Conservation (phyloP, 2,329 filamentous ascomycete species). For the Epichloe sylvatica region DNA sequence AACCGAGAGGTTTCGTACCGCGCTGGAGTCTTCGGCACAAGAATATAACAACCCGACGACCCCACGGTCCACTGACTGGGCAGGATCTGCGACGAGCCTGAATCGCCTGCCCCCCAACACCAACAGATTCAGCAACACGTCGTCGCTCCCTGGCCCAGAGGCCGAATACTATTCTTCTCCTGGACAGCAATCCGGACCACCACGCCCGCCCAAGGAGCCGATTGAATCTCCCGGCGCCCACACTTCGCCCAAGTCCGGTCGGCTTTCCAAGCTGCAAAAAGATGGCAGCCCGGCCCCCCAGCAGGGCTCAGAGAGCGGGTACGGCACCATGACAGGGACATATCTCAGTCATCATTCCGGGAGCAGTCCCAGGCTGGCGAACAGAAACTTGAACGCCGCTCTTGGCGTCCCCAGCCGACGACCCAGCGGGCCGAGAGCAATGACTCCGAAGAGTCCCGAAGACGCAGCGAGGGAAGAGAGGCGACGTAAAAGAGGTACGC, state of each 20-base stretch:
- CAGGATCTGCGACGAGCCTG: constrained; percentile 44
- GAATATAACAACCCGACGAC: constrained; percentile 50
- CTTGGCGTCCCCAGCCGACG: constrained; percentile 37
- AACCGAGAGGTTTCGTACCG: constrained; percentile 58
- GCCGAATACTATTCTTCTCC: constrained; percentile 34
- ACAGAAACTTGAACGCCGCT: constrained; percentile 41
- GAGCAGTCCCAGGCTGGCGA: constrained; percentile 43
- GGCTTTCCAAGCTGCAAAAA: constrained; percentile 33
- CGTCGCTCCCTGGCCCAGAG: constrained; percentile 19
- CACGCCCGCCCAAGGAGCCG: constrained; percentile 50
- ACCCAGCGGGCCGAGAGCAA: constrained; percentile 45
- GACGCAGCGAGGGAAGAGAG: constrained; percentile 33
- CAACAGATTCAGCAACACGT: constrained; percentile 35
- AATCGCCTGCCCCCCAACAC: constrained; percentile 35
- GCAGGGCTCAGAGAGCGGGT: constrained; percentile 40
- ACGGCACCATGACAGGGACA: constrained; percentile 33
- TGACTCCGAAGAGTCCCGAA: constrained; percentile 42
- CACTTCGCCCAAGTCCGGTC: constrained; percentile 32
- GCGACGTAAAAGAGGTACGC: constrained; percentile 43
- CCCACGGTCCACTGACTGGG: constrained; percentile 48
- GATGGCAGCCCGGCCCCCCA: constrained; percentile 45
- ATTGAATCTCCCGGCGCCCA: constrained; percentile 28
- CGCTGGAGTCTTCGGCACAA: constrained; percentile 59
- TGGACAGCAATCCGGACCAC: constrained; percentile 30
- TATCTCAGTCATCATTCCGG: constrained; percentile 37